These are phyloP conservation scores for Hypoxylon sp. DNA, from an alignment of 2,329 filamentous ascomycete species.

Conservation along the genomic window DNA sequence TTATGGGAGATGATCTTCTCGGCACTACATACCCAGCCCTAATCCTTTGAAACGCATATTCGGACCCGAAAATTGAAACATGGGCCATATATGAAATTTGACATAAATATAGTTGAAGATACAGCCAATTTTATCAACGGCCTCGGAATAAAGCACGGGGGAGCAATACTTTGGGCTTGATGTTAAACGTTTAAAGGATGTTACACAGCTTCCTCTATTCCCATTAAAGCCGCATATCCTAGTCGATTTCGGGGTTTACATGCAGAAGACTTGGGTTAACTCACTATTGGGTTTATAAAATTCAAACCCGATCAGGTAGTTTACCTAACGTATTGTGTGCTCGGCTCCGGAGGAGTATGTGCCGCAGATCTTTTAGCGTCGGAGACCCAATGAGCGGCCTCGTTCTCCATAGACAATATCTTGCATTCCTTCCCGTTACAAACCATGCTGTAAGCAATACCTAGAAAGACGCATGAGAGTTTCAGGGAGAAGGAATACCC, in stretches of 20 bases:
- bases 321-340: slow-evolving; percentile 22
- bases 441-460: slow-evolving; percentile 32
- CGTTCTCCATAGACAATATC: slow-evolving; percentile 8
- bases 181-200: slow-evolving; percentile 21
- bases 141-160: slow-evolving; percentile 1
- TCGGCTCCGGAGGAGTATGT: slow-evolving; percentile 34
- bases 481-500: slow-evolving; percentile 35
- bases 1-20: slow-evolving; percentile 16
- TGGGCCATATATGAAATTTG: slow-evolving; percentile 20
- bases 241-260: slow-evolving; percentile 22
- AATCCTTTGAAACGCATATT: slow-evolving; percentile 32
- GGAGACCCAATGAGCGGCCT: slow-evolving; percentile 31
- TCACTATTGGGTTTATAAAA: slow-evolving; percentile 7
- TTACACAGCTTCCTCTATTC: slow-evolving; percentile 23
- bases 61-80: slow-evolving; percentile 36
- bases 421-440: slow-evolving; percentile 36
- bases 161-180: not conserved
- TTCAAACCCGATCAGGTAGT: not conserved
- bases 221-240: slow-evolving; percentile 21
- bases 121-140: slow-evolving; percentile 17
- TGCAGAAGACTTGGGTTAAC: slow-evolving; percentile 13
- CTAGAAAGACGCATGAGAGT: slow-evolving; percentile 28
- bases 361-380: slow-evolving; percentile 33
- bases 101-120: slow-evolving; percentile 35
- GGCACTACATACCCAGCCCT: slow-evolving; percentile 23